phyloP scores from a whole-genome alignment of 805 yeast genomes.

The Lachancea waltii region DNA sequence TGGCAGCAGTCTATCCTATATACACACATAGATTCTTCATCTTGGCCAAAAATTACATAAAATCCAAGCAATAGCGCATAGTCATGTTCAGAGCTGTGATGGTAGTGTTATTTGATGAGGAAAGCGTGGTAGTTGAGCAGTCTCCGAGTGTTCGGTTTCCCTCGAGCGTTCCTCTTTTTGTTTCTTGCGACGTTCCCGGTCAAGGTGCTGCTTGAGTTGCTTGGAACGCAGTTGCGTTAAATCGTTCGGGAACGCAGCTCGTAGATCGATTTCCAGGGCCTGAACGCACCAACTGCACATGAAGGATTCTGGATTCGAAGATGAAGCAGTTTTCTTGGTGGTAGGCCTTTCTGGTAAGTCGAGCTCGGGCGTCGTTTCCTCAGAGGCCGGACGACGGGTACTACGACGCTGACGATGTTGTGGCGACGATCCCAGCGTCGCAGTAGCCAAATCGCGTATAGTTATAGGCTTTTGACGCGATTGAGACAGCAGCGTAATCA shows the following conservation, averaged over 20 bases:
- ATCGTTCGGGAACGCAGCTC: conserved; percentile 22
- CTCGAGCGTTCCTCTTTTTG: conserved; percentile 20
- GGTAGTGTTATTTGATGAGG: neutral
- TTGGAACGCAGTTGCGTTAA: conserved; percentile 18
- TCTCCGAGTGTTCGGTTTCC: conserved; percentile 3
- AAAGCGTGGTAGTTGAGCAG: neutral
- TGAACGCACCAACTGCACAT: conserved; percentile 25
- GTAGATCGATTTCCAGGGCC: conserved; percentile 19
- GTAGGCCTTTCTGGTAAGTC: conserved; percentile 19
- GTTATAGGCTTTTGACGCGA: conserved; percentile 4
- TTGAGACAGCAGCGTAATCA: conserved; percentile 9
- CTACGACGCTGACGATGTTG: conserved; percentile 13
- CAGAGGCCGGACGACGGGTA: conserved; percentile 17
- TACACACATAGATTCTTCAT: too few relatives aligned
- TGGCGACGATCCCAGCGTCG: conserved; percentile 15
- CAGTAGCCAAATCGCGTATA: conserved; percentile 15
- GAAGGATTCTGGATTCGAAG: conserved; percentile 19
- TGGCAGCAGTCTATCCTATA: too few relatives aligned
- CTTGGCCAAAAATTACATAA: too few relatives aligned
- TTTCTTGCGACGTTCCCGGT: conserved; percentile 25
- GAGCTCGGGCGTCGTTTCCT: conserved; percentile 7
- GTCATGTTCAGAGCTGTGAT: too few relatives aligned
- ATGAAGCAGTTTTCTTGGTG: conserved; percentile 18
- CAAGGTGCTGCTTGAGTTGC: conserved; percentile 23
- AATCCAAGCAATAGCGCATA: too few relatives aligned